A percentile compares a stretch with the other conserved stretches of the same genome.
Evolutionary conservation across 805 yeast genomes (phyloP).

Genomic region (Metahyphopichia silvanorum): DNA sequence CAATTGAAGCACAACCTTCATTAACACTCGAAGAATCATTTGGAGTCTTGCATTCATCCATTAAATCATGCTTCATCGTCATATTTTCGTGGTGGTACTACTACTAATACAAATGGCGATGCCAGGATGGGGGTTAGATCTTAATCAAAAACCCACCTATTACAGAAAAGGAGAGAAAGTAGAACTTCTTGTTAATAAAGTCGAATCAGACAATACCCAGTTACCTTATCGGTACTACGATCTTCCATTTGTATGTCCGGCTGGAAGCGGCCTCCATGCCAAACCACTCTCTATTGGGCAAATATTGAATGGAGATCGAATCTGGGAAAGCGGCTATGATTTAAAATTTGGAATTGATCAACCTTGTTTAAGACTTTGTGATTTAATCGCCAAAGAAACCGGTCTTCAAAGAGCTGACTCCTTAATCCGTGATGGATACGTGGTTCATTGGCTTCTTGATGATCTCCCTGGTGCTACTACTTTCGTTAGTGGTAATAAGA

Average conservation of each 20-base stretch:
- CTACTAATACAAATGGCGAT: too few species aligned
- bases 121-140: constrained; percentile 13
- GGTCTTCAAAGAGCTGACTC: constrained; percentile 56
- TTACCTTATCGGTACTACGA: constrained; percentile 75
- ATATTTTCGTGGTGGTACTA: too few species aligned
- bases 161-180: constrained; percentile 56
- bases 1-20: too few species aligned
- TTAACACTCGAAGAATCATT: too few species aligned
- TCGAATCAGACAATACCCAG: constrained; percentile 74
- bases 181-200: constrained; percentile 69
- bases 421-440: constrained; percentile 65
- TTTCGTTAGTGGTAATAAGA: constrained; percentile 53
- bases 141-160: constrained; percentile 34
- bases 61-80: too few species aligned
- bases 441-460: constrained; percentile 81
- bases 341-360: constrained; percentile 61
- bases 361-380: constrained; percentile 67
- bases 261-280: constrained; percentile 37
- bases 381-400: constrained; percentile 49
- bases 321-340: constrained; percentile 72
- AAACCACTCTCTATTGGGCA: constrained; percentile 72
- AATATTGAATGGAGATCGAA: constrained; percentile 75
- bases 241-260: constrained; percentile 78
- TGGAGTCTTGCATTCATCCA: too few species aligned
- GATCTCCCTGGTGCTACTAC: constrained; percentile 88